Base-by-base conservation (phyloP, 2,329 filamentous ascomycete genomes). In the Penicillium frequentans region DNA sequence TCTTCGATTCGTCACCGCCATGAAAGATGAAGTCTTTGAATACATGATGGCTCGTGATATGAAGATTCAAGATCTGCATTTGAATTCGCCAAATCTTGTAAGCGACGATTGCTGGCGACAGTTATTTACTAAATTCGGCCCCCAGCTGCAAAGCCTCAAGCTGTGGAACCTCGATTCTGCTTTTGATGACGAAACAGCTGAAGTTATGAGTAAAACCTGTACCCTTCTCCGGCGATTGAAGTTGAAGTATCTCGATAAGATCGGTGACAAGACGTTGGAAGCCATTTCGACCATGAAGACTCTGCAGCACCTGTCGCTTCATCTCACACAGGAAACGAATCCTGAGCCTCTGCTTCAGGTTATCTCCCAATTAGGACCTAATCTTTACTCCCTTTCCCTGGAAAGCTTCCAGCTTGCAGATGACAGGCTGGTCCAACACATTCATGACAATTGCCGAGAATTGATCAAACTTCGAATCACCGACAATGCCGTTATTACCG, bases 51-150 rank as follows among this genome's bases (percentile, higher is more conserved):
- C 86, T 54, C 89, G 90, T 48, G 83, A 89, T 49, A 83, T 86
- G 49, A 75, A 83, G 9, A 79, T 97, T n/a, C 84, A 86, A 58
- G 82, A 86, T 55, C 80, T 98, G 44, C 90, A 91, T 61, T 81
- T 98, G 0, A 88, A 95, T 61, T 90, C 91, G 11, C 86, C 91
- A 10, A 98, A 96, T 64, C 84, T 98, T 1, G 79, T 98, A 16
- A 87, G 88, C 10, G 87, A 95, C 58, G 79, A 82, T 4, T 86
- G 86, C 69, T 97, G 93, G 93, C 81, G 83, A 51, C 80, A 84
- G 49, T 86, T 90, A 49, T 84, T 97, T 53, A 76, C 78, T 13
- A 79, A 81, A 50, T 86, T 89, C 57, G 93, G 92, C 11, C 65
- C 77, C 9, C 73, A 82, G 23, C 80, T 97, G 13, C 83, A 86